A percentile compares a stretch with the other conserved stretches of the same genome.
phyloP scores from a whole-genome alignment of 2,329 filamentous ascomycete species.

The Calonectria pseudoreteaudii region DNA sequence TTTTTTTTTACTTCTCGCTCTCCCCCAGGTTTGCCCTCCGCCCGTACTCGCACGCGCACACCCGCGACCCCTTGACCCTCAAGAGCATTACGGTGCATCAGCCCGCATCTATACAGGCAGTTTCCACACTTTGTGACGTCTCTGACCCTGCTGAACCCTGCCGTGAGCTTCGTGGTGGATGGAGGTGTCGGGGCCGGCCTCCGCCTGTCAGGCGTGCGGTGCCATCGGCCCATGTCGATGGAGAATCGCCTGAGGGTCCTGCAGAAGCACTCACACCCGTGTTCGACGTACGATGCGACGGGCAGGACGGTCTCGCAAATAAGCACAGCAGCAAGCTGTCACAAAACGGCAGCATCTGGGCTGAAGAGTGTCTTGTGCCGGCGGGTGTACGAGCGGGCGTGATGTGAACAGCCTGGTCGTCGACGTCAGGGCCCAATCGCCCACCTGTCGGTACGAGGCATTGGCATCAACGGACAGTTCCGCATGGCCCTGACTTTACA shows the following conservation, averaged over 20 bases:
- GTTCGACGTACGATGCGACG: slow-evolving; percentile 19
- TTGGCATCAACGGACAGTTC: slow-evolving; percentile 1
- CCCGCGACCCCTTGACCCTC: not conserved
- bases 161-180: not conserved
- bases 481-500: not conserved
- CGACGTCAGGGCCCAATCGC: not conserved
- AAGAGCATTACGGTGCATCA: slow-evolving; percentile 1
- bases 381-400: not conserved
- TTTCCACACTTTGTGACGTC: not conserved
- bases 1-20: not conserved
- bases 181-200: slow-evolving; percentile 30
- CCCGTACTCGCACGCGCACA: slow-evolving; percentile 3
- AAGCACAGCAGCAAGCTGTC: not conserved
- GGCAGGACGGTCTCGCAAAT: slow-evolving; percentile 4
- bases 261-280: slow-evolving; percentile 29
- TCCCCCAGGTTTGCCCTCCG: not conserved
- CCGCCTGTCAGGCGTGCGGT: slow-evolving; percentile 19
- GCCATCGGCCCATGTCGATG: slow-evolving; percentile 40
- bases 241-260: slow-evolving; percentile 42
- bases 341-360: not conserved
- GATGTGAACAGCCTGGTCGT: not conserved
- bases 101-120: slow-evolving; percentile 13
- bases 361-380: not conserved
- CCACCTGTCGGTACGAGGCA: not conserved
- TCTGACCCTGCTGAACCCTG: slow-evolving; percentile 9